Conservation (phyloP, 768 basidiomycete genomes). For the Coprinopsis strossmayeri region DNA sequence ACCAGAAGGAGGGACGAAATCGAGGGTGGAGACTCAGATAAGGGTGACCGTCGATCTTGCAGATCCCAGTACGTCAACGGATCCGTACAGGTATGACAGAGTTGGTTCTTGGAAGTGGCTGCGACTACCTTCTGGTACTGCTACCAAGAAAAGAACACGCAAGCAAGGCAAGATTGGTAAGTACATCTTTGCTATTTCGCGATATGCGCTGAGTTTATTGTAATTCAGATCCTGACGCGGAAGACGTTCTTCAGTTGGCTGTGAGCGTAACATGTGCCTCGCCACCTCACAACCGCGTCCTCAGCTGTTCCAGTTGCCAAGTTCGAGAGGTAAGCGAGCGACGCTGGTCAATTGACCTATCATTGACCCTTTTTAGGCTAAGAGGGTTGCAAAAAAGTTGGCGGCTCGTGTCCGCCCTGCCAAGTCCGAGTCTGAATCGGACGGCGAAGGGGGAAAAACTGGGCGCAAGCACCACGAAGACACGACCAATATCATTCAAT, state of each 20-base stretch:
- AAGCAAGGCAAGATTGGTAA: conserved; percentile 80
- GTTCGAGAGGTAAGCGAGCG: conserved; percentile 62
- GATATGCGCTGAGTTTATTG: conserved; percentile 6
- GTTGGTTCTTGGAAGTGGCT: conserved; percentile 92
- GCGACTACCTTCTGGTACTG: conserved; percentile 70
- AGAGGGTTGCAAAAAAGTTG: conserved; percentile 84
- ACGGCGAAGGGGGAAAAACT: conserved; percentile 34
- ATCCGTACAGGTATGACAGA: conserved; percentile 63
- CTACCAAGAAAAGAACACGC: conserved; percentile 78
- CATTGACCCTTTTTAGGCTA: conserved; percentile 45
- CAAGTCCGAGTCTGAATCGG: conserved; percentile 67
- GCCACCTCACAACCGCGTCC: conserved; percentile 66
- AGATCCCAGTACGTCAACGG: conserved; percentile 54
- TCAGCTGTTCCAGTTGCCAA: conserved; percentile 85
- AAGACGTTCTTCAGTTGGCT: conserved; percentile 66
- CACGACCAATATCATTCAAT: conserved; percentile 84
- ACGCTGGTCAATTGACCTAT: background rate
- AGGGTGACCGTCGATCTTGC: conserved; percentile 78
- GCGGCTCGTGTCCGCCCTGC: conserved; percentile 77
- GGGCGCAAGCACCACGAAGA: conserved; percentile 54
- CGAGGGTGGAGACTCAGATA: conserved; percentile 92
- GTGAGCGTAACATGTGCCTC: conserved; percentile 78
- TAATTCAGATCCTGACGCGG: conserved; percentile 51
- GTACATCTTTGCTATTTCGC: conserved; percentile 13
- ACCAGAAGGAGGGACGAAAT: conserved; percentile 79